Evolutionary conservation across 192 early-diverging fungal genomes (phyloP).

Genomic region (Mycoemilia scoparia): DNA sequence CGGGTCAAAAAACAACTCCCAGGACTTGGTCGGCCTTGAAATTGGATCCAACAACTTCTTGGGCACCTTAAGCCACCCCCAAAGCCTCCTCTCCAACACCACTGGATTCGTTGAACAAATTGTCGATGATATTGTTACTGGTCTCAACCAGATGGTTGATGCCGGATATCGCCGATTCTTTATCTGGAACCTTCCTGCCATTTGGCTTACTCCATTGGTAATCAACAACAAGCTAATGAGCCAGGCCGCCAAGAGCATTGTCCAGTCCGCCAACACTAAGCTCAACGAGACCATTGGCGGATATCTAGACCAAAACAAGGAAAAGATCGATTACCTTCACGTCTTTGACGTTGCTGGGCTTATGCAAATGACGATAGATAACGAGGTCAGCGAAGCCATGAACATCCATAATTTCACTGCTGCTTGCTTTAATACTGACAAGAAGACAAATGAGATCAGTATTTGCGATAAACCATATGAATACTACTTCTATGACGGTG

Average conservation of each 20-base stretch:
- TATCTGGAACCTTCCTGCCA: slow-evolving; percentile 22
- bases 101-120: slow-evolving; percentile 4
- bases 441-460: too few relatives aligned
- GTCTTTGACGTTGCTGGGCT: slow-evolving; percentile 12
- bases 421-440: slow-evolving; percentile 11
- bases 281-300: slow-evolving; percentile 4
- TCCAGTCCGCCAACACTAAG: slow-evolving; percentile 9
- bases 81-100: slow-evolving; percentile 7
- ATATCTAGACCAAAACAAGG: slow-evolving; percentile 1
- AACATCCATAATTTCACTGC: slow-evolving; percentile 9
- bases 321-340: slow-evolving; percentile 6
- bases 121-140: slow-evolving; percentile 8
- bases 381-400: slow-evolving; percentile 6
- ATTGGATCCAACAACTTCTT: slow-evolving; percentile 24
- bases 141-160: slow-evolving; percentile 7
- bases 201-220: slow-evolving; percentile 11
- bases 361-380: slow-evolving; percentile 9
- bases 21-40: slow-evolving; percentile 18
- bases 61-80: too few relatives aligned
- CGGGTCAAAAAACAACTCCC: slow-evolving; percentile 11
- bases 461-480: slow-evolving; percentile 20
- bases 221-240: too few relatives aligned
- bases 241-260: slow-evolving; percentile 3
- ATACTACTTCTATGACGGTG: slow-evolving; percentile 19
- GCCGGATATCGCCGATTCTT: slow-evolving; percentile 23